These are phyloP conservation scores for Bipolaris bicolor DNA, from an alignment of 2,329 filamentous ascomycete genomes.

Conservation along the genomic window DNA sequence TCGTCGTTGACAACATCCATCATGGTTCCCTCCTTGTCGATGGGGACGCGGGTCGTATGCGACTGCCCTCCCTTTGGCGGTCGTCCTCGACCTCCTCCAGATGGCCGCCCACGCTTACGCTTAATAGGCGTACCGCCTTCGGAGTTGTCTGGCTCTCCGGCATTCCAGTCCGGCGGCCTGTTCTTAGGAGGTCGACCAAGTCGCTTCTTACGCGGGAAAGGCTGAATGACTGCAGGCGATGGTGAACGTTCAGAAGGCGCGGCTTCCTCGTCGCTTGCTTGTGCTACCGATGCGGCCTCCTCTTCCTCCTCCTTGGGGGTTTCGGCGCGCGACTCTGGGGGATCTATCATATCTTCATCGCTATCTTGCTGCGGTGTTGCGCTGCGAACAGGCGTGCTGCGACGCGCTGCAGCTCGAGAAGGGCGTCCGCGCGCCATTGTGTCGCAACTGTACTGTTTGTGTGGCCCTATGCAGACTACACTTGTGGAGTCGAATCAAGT, in stretches of 20 bases:
- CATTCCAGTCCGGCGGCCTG: slow-evolving; percentile 75
- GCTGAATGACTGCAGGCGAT: slow-evolving; percentile 58
- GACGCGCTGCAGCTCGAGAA: slow-evolving; percentile 48
- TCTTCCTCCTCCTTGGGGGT: slow-evolving; percentile 57
- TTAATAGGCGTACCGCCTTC: slow-evolving; percentile 58
- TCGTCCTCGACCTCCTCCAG: slow-evolving; percentile 70
- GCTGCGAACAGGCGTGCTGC: slow-evolving; percentile 46
- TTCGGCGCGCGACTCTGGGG: slow-evolving; percentile 42
- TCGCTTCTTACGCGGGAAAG: slow-evolving; percentile 72
- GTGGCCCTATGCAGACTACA: not conserved
- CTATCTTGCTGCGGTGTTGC: slow-evolving; percentile 46
- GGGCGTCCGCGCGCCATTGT: slow-evolving; percentile 47
- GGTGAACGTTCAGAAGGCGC: slow-evolving; percentile 54
- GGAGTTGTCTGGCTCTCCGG: slow-evolving; percentile 58
- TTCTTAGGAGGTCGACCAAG: slow-evolving; percentile 89
- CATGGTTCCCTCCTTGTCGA: slow-evolving; percentile 92
- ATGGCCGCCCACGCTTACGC: slow-evolving; percentile 57
- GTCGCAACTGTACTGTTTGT: not conserved
- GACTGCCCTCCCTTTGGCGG: slow-evolving; percentile 72
- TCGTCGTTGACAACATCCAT: slow-evolving; percentile 92
- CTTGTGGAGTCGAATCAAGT: not conserved
- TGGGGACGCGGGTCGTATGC: slow-evolving; percentile 80
- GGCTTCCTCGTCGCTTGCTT: slow-evolving; percentile 47
- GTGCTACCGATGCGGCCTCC: slow-evolving; percentile 57
- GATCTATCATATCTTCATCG: slow-evolving; percentile 47